Evolutionary conservation across 2,329 filamentous ascomycete genomes (phyloP).

Genomic region (Verticillium tricorpus): DNA sequence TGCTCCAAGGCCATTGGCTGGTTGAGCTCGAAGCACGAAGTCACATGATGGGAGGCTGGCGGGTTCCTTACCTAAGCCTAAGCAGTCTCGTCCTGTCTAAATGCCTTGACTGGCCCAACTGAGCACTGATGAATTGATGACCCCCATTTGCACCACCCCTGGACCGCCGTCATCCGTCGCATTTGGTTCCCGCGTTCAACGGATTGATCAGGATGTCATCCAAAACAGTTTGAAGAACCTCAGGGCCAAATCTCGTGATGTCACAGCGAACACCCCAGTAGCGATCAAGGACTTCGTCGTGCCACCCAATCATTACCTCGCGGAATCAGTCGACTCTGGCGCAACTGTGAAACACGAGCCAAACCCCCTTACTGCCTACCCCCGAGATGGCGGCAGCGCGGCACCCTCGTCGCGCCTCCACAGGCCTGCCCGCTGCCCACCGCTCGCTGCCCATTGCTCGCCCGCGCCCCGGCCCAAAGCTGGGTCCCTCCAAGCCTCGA

Average conservation of each 20-base stretch:
- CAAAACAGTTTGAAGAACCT: not conserved
- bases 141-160: not conserved
- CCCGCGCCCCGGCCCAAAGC: slow-evolving; percentile 11
- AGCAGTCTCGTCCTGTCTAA: not conserved
- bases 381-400: slow-evolving; percentile 4
- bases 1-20: not conserved
- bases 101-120: too few species aligned
- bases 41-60: not conserved
- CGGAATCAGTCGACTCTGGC: slow-evolving; percentile 14
- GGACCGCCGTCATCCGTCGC: not conserved
- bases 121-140: too few species aligned
- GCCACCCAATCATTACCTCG: slow-evolving; percentile 25
- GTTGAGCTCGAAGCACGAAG: not conserved
- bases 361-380: slow-evolving; percentile 3
- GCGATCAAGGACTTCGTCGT: not conserved
- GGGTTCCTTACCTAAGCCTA: not conserved
- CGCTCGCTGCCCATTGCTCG: slow-evolving; percentile 5
- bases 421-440: slow-evolving; percentile 5
- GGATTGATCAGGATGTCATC: not conserved
- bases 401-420: slow-evolving; percentile 5
- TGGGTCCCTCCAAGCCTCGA: slow-evolving; percentile 7
- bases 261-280: not conserved
- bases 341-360: slow-evolving; percentile 40
- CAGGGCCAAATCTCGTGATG: not conserved
- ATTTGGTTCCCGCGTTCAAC: not conserved